Evolutionary conservation across 305 asterid species (phyloP).

Genomic region (Solanum hybrid): DNA sequence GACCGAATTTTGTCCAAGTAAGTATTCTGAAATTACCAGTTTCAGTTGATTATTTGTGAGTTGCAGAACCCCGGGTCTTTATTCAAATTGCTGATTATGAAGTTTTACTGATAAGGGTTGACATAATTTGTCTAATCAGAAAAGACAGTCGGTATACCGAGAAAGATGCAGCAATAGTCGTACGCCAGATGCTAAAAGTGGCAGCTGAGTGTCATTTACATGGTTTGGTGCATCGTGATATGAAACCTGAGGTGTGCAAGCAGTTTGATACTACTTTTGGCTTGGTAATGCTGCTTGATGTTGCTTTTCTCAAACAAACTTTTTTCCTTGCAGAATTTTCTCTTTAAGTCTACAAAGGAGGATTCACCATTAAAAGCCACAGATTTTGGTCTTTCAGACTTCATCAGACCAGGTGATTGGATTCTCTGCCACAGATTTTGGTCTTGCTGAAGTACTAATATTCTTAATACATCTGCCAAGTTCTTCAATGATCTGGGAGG

Average conservation of each 20-base stretch:
- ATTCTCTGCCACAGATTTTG: background rate
- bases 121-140: constrained; percentile 34
- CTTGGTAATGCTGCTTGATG: constrained; percentile 16
- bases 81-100: constrained; percentile 14
- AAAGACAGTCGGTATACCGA: constrained; percentile 82
- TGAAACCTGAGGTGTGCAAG: constrained; percentile 75
- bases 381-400: constrained; percentile 82
- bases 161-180: constrained; percentile 84
- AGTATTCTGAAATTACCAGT: constrained; percentile 14
- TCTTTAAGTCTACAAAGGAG: constrained; percentile 66
- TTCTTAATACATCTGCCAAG: background rate
- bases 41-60: background rate
- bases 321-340: constrained; percentile 49
- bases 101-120: constrained; percentile 7
- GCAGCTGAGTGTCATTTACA: constrained; percentile 90
- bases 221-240: constrained; percentile 86
- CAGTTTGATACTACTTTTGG: background rate
- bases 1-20: constrained; percentile 82
- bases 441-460: background rate
- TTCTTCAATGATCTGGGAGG: background rate
- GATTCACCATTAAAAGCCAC: constrained; percentile 75
- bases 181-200: constrained; percentile 83
- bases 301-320: constrained; percentile 2
- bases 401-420: constrained; percentile 67
- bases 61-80: background rate